Evolutionary conservation across 148 eudicot species (phyloP), one percentile per base, ranked within the genome.

Genomic region (Rhododendron simsii): DNA sequence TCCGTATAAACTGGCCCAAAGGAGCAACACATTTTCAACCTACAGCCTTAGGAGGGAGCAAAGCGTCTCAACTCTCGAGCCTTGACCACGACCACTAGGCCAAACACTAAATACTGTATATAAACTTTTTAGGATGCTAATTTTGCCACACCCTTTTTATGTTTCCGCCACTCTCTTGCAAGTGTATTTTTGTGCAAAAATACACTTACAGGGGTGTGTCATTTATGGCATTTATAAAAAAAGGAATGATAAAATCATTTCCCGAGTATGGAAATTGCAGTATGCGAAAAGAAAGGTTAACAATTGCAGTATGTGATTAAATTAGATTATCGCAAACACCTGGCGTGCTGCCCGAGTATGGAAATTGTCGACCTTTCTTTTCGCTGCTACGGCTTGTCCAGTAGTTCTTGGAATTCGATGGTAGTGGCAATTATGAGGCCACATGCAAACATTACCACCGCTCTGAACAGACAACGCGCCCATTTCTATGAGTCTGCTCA

Each of bases 281-380:
- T n/a, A n/a, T n/a, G n/a, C n/a, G n/a, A n/a, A n/a, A n/a, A n/a
- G n/a, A n/a, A n/a, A n/a, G n/a, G n/a, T n/a, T n/a, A n/a, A n/a
- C n/a, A n/a, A n/a, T 77, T 20, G 18, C 0, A 11, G 39, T 35
- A 13, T 35, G 44, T 21, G 51, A 47, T 45, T 41, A 21, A 77
- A 78, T 44, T 1, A 3, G 20, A 8, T 45, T 47, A 33, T 48
- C 53, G 35, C 28, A 5, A 12, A 8, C 26, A 78, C 78, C 37
- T 65, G 88, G 53, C 63, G 48, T 47, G 50, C 50, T 35, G 80
- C 86, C 53, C 48, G 83, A 79, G 51, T 69, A 14, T 20, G 80
- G 69, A 35, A 76, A 83, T 37, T 57, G 48, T 83, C 45, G 16
- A 78, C 76, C 59, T 71, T 71, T 83, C 61, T 48, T 14, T 33